phyloP scores from a whole-genome alignment of 1,284 basidiomycete species.

The Schizophyllum amplum region DNA sequence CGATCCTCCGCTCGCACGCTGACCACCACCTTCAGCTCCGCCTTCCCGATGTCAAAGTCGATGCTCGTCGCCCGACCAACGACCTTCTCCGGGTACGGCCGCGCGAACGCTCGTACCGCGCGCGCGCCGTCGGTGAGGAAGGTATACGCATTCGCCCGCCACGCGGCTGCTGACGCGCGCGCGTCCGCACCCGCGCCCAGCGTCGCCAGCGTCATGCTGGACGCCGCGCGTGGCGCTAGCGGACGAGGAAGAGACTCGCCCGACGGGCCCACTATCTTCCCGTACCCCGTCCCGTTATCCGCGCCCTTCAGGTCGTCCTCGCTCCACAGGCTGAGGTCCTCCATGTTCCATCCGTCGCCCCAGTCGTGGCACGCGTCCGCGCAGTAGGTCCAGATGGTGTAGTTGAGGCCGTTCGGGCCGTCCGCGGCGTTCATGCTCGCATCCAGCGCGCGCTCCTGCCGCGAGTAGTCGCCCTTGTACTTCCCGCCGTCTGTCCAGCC shows the following conservation, averaged over 20 bases:
- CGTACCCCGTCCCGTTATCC: constrained; percentile 18
- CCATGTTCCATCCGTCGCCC: constrained; percentile 96
- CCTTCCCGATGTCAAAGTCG: constrained; percentile 71
- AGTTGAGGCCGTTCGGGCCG: constrained; percentile 76
- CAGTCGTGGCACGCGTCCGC: constrained; percentile 75
- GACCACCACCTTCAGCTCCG: constrained; percentile 61
- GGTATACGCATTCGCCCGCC: constrained; percentile 40
- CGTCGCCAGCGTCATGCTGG: constrained; percentile 25
- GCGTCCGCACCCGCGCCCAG: constrained; percentile 13
- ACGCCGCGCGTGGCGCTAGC: too few relatives aligned
- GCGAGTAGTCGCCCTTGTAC: constrained; percentile 70
- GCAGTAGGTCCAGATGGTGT: constrained; percentile 90
- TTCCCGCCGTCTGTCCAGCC: constrained; percentile 75
- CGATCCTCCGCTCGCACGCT: constrained; percentile 49
- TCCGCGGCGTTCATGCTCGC: constrained; percentile 88
- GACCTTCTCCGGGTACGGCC: constrained; percentile 73
- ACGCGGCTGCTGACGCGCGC: constrained; percentile 8
- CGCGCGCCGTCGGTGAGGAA: constrained; percentile 79
- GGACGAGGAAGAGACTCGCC: too few relatives aligned
- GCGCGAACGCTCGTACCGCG: constrained; percentile 73
- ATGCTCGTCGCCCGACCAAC: constrained; percentile 64
- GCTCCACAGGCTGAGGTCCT: constrained; percentile 90
- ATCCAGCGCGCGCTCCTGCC: constrained; percentile 84
- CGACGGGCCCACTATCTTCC: too few relatives aligned
- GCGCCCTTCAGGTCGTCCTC: constrained; percentile 54